These are phyloP conservation scores for Immersiella caudata DNA, from an alignment of 495 filamentous ascomycete species.

Conservation along the genomic window DNA sequence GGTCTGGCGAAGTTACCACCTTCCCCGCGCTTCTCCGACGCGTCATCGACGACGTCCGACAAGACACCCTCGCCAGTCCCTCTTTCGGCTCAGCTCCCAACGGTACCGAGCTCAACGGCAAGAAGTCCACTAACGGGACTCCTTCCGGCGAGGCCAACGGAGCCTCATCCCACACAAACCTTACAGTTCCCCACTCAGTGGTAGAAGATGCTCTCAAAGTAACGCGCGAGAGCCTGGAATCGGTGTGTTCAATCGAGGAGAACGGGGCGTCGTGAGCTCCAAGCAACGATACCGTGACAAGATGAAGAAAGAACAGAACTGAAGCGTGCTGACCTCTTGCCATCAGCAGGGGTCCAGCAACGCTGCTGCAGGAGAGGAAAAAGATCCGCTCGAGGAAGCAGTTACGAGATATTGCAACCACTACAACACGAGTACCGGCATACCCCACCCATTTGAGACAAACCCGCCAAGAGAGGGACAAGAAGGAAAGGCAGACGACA, in stretches of 20 bases:
- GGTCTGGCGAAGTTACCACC: constrained; percentile 54
- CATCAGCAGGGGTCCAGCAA: constrained; percentile 18
- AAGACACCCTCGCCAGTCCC: constrained; percentile 39
- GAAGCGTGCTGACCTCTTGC: constrained; percentile 19
- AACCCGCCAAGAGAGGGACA: background rate
- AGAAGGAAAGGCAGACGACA: background rate
- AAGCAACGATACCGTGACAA: background rate
- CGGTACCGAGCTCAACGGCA: constrained; percentile 31
- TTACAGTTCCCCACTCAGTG: constrained; percentile 54
- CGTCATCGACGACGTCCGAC: constrained; percentile 56
- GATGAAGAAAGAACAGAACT: background rate
- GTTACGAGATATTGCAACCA: background rate
- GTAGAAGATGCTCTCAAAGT: constrained; percentile 57
- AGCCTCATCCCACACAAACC: constrained; percentile 32
- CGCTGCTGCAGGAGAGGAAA: constrained; percentile 4
- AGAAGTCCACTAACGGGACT: constrained; percentile 28
- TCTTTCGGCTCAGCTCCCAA: constrained; percentile 27
- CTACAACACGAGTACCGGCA: background rate
- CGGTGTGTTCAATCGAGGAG: constrained; percentile 52
- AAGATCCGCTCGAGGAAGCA: background rate
- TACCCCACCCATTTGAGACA: background rate
- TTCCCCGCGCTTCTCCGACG: constrained; percentile 56
- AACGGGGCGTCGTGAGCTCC: constrained; percentile 29
- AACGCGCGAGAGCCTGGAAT: constrained; percentile 54
- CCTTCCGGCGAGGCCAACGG: constrained; percentile 28